Evolutionary conservation across 1,284 basidiomycete genomes (phyloP).

Genomic region (Erythrobasidium hasegawianum): DNA sequence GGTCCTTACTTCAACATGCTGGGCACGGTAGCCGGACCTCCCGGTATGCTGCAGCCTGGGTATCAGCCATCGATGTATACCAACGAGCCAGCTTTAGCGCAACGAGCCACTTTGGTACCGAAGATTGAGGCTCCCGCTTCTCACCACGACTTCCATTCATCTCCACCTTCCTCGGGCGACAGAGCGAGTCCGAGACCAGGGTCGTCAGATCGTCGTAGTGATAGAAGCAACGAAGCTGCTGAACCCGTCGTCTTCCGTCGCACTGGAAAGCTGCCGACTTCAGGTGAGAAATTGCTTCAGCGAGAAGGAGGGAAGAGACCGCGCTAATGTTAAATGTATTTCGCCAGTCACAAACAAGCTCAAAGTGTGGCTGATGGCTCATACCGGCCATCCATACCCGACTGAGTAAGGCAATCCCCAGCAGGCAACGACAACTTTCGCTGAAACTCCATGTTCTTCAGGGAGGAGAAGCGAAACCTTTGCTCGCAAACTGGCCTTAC

Average conservation of each 20-base stretch:
- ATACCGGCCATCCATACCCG: constrained; percentile 29
- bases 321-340: neutral
- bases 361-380: constrained; percentile 24
- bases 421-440: neutral
- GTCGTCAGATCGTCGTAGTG: neutral
- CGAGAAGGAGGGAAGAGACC: neutral
- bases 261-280: constrained; percentile 26
- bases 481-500: constrained; percentile 21
- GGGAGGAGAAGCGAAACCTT: constrained; percentile 29
- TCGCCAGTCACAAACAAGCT: constrained; percentile 7
- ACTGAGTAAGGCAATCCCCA: constrained; percentile 16
- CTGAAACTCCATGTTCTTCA: too few species aligned
- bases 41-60: too few species aligned
- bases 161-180: neutral
- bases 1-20: too few species aligned
- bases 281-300: constrained; percentile 1
- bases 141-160: neutral
- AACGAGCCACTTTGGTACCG: neutral
- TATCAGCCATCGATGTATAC: too few species aligned
- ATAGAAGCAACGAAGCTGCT: constrained; percentile 8
- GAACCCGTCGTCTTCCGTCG: constrained; percentile 9
- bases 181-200: neutral
- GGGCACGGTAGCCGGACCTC: too few species aligned
- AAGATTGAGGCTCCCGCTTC: neutral
- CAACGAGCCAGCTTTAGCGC: too few species aligned